Percentiles rank a stretch among this genome's conserved stretches.
Conservation (phyloP, 208 protist species). For the Wallacemonas sp. region DNA sequence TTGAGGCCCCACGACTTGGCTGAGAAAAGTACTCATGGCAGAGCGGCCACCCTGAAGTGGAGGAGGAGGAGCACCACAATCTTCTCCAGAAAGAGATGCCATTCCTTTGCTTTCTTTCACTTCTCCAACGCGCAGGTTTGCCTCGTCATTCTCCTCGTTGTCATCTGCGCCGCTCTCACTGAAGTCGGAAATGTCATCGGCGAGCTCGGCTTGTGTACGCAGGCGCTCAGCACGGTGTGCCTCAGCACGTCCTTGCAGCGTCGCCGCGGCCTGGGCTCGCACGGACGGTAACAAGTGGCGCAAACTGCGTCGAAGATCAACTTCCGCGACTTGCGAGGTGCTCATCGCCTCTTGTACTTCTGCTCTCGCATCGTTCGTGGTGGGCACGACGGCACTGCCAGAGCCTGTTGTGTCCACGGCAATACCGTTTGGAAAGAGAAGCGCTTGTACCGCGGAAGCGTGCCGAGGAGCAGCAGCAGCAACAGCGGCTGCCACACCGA, state of each 20-base stretch:
- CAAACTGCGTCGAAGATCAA: slow-evolving; percentile 39
- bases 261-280: not conserved
- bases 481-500: not conserved
- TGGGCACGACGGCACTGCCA: not conserved
- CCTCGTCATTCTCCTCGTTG: not conserved
- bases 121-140: not conserved
- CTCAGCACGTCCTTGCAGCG: not conserved
- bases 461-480: not conserved
- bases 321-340: not conserved
- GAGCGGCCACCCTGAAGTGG: not conserved
- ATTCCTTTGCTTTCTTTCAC: not conserved
- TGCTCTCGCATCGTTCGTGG: not conserved
- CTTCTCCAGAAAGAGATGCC: too few species aligned
- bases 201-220: slow-evolving; percentile 1
- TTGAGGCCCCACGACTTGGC: not conserved
- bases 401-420: not conserved
- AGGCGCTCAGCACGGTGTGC: not conserved
- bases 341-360: not conserved
- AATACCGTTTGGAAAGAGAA: slow-evolving; percentile 8
- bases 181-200: slow-evolving; percentile 38
- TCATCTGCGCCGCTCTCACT: slow-evolving; percentile 22
- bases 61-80: not conserved
- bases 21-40: not conserved
- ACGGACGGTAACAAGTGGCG: slow-evolving; percentile 37
- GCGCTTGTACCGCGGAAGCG: not conserved